These are phyloP conservation scores for Backusella australiensis DNA, from an alignment of 192 early-diverging fungal species.

Conservation along the genomic window DNA sequence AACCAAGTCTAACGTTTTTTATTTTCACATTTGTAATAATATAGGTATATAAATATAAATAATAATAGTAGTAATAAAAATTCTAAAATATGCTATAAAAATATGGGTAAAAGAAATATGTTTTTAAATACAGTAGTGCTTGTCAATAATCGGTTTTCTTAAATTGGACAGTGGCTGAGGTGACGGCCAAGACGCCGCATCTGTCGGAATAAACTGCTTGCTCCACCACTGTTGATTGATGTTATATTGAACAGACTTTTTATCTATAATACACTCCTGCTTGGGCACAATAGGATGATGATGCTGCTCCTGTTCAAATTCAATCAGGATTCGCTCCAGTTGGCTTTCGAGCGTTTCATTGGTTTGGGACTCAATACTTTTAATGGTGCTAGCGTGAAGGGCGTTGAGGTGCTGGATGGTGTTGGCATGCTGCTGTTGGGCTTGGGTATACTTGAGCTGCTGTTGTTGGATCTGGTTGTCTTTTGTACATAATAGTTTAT, in stretches of 20 bases:
- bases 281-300: neutral
- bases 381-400: neutral
- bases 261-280: neutral
- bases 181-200: constrained; percentile 10
- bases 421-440: neutral
- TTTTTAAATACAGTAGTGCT: neutral
- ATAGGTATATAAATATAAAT: neutral
- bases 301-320: constrained; percentile 9
- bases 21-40: neutral
- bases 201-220: neutral
- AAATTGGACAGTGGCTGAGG: neutral
- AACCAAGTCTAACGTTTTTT: no score
- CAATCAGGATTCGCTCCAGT: neutral
- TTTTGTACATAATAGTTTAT: neutral
- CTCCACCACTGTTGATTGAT: constrained; percentile 9
- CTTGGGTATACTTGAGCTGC: neutral
- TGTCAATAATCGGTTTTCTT: neutral
- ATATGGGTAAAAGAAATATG: neutral
- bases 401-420: neutral
- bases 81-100: no score
- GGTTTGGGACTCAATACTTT: neutral
- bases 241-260: neutral
- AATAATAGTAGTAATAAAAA: no score
- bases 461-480: neutral
- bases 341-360: neutral